Evolutionary conservation across 495 filamentous ascomycete genomes (phyloP).

Genomic region (Hypoxylon trugodes): DNA sequence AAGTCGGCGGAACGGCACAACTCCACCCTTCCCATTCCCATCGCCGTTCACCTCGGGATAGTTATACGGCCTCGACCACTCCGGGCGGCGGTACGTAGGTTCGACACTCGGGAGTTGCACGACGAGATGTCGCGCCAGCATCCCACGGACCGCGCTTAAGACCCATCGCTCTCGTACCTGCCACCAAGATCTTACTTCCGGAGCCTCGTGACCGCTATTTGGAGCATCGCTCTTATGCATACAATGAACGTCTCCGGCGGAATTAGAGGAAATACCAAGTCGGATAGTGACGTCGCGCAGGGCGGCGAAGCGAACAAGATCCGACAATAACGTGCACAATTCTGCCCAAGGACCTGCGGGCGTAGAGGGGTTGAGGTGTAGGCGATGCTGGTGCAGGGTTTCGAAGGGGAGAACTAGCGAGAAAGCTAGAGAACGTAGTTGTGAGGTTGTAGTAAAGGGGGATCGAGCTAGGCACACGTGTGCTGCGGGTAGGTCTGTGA

Average conservation of each 20-base stretch:
- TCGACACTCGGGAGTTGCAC: not conserved
- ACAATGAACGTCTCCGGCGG: not conserved
- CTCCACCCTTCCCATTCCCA: not conserved
- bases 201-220: too few relatives aligned
- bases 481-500: slow-evolving; percentile 37
- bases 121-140: not conserved
- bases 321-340: slow-evolving; percentile 9
- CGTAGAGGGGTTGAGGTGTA: not conserved
- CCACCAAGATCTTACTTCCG: not conserved
- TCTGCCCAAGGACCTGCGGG: not conserved
- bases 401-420: slow-evolving; percentile 7
- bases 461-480: slow-evolving; percentile 8
- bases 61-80: not conserved
- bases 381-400: not conserved
- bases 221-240: not conserved
- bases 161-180: slow-evolving; percentile 16
- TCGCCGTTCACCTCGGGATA: not conserved
- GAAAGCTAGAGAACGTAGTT: not conserved
- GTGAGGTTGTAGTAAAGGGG: not conserved
- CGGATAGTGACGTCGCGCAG: slow-evolving; percentile 1
- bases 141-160: slow-evolving; percentile 1
- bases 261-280: not conserved
- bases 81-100: not conserved
- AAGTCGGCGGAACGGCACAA: not conserved
- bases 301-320: slow-evolving; percentile 4